These are phyloP conservation scores for Fusarium transvaalense DNA, from an alignment of 2,329 filamentous ascomycete species.

Conservation along the genomic window DNA sequence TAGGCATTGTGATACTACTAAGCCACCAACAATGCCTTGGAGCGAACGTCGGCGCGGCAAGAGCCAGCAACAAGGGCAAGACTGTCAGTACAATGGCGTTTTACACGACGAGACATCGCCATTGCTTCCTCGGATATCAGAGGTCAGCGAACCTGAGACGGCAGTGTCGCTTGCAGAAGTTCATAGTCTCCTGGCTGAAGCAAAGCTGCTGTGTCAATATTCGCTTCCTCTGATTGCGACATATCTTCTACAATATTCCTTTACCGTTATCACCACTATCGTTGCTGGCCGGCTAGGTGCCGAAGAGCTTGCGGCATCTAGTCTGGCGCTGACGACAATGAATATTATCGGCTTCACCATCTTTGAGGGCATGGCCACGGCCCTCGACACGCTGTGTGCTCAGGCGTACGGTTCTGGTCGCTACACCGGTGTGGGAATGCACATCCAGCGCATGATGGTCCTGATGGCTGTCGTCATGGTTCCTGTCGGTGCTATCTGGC, in stretches of 20 bases:
- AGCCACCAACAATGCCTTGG: constrained; percentile 17
- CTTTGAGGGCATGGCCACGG: constrained; percentile 49
- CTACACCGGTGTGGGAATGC: constrained; percentile 62
- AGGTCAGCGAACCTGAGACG: constrained; percentile 9
- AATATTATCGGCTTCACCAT: constrained; percentile 67
- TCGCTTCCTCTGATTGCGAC: constrained; percentile 64
- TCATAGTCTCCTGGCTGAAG: constrained; percentile 34
- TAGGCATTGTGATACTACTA: background rate
- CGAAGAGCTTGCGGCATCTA: constrained; percentile 66
- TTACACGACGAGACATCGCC: constrained; percentile 38
- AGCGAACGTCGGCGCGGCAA: constrained; percentile 21
- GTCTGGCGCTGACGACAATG: constrained; percentile 64
- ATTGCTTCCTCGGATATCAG: constrained; percentile 28
- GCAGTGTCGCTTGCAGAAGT: constrained; percentile 13
- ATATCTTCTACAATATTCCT: constrained; percentile 68
- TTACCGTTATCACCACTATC: constrained; percentile 64
- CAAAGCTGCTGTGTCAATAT: constrained; percentile 35
- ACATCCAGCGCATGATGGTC: constrained; percentile 66
- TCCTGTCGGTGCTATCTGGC: constrained; percentile 64
- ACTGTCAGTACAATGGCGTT: constrained; percentile 17
- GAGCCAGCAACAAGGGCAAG: constrained; percentile 5
- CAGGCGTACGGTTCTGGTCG: constrained; percentile 55
- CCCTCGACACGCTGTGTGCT: constrained; percentile 47
- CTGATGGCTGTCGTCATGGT: constrained; percentile 62
- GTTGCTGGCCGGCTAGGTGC: constrained; percentile 66